These are phyloP conservation scores for Apophysomyces sp. DNA, from an alignment of 371 early-diverging fungal species.

Conservation along the genomic window DNA sequence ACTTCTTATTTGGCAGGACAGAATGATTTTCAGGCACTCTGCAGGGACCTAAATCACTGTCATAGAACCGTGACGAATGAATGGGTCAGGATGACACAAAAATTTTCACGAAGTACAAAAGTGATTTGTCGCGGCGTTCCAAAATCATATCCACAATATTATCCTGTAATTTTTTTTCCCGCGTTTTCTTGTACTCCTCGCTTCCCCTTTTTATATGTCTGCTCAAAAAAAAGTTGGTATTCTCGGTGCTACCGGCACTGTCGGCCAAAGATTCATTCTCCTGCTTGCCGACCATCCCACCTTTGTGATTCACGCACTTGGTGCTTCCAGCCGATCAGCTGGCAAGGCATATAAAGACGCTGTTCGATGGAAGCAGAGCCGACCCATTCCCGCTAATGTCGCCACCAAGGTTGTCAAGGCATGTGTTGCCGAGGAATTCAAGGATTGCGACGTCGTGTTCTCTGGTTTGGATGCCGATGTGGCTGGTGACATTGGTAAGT, in stretches of 20 bases:
- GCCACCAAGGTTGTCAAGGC: conserved; percentile 60
- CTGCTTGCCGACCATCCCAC: conserved; percentile 85
- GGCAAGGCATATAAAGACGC: conserved; percentile 82
- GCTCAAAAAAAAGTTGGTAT: conserved; percentile 78
- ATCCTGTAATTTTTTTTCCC: too few species aligned
- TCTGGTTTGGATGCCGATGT: conserved; percentile 92
- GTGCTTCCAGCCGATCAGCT: conserved; percentile 91
- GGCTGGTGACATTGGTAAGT: conserved; percentile 87
- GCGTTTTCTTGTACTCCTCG: too few species aligned
- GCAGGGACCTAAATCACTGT: too few species aligned
- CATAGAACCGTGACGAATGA: too few species aligned
- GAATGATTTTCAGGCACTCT: too few species aligned
- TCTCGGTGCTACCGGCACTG: conserved; percentile 97
- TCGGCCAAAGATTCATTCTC: conserved; percentile 95
- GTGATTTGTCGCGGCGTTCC: too few species aligned
- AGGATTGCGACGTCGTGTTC: conserved; percentile 87
- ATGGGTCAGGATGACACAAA: too few species aligned
- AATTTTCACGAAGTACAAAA: too few species aligned
- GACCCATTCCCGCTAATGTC: conserved; percentile 69
- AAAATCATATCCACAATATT: too few species aligned
- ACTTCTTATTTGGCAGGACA: too few species aligned
- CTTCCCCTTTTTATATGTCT: conserved; percentile 11
- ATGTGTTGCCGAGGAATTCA: conserved; percentile 78
- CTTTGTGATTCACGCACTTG: conserved; percentile 84
- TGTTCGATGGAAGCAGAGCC: conserved; percentile 85